Conservation (phyloP, 208 protist species). For the Phytomonas sp. region DNA sequence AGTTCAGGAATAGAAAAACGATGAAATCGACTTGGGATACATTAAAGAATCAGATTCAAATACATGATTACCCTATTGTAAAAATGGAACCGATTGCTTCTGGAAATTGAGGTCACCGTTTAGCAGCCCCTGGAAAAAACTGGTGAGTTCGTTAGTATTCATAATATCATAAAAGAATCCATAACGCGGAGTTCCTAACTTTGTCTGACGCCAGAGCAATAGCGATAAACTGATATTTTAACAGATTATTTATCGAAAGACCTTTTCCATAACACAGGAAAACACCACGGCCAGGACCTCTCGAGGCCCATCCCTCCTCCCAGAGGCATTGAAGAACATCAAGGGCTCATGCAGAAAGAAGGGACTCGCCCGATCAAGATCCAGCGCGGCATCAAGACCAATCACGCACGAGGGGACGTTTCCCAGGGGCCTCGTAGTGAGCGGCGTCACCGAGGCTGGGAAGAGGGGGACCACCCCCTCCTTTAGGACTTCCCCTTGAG, state of each 20-base stretch:
- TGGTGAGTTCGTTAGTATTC: constrained; percentile 15
- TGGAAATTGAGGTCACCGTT: constrained; percentile 21
- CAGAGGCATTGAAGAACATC: constrained; percentile 55
- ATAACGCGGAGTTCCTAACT: constrained; percentile 18
- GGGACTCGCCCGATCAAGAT: constrained; percentile 23
- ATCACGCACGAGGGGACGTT: constrained; percentile 40
- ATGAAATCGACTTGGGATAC: not conserved
- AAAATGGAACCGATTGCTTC: not conserved
- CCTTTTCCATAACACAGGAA: not conserved
- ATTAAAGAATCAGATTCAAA: not conserved
- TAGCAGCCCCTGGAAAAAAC: constrained; percentile 19
- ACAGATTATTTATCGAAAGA: not conserved
- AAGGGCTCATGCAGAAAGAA: constrained; percentile 48
- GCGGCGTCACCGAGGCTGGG: constrained; percentile 10
- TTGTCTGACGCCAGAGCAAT: constrained; percentile 29
- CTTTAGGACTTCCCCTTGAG: constrained; percentile 8
- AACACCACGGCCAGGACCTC: constrained; percentile 10
- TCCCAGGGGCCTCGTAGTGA: constrained; percentile 16
- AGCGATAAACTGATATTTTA: constrained; percentile 5
- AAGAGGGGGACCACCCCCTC: not conserved
- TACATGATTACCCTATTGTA: not conserved
- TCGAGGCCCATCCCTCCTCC: constrained; percentile 10
- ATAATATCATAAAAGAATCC: constrained; percentile 12
- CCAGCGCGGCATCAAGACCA: constrained; percentile 19
- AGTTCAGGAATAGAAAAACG: not conserved